Evolutionary conservation across 257 asterid species (phyloP), one percentile per base, ranked within the genome.

Genomic region (Ballota nigra): DNA sequence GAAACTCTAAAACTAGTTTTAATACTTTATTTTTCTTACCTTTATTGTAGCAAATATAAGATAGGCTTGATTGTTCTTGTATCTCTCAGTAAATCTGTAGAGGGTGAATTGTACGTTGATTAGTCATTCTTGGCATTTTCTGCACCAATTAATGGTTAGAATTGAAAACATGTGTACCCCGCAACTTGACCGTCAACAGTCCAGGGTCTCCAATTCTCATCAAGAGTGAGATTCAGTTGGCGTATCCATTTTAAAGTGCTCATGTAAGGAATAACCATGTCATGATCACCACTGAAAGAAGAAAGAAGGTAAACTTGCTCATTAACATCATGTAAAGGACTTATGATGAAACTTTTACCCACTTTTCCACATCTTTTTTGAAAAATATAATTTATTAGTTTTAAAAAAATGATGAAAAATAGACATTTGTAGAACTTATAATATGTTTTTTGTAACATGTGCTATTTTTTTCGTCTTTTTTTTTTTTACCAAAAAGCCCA

Each of bases 181-280:
- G 86, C 87, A 73, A 82, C 80, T 83, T 86, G 86, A 3, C 67
- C 81, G 6, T 75, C 52, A 6, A 82, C 74, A 2, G 2, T 73
- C 88, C 91, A 85, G 7, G 86, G 55, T 69, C 87, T 80, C 90
- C 90, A 85, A 0, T 31, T 52, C 3, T 81, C 83, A 10, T 66
- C 72, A 3, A 82, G 4, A 15, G 81, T 80, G 43, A 85, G 60
- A 55, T 80, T 80, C 15, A 85, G 74, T 6, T 23, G 13, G 16
- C 64, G 84, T 52, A 82, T 76, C 87, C 86, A 80, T 70, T 76
- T 68, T 36, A 80, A 69, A 5, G 87, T 82, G 72, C 78, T 61
- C 71, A 75, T 53, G 72, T 77, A 80, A 22, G 87, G 86, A 2
- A 83, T 0, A 2, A 8, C 2, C 79, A 78, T 16, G 78, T 85